Base-by-base conservation (phyloP, 75 land plant species). In the Cupressus sempervirens region DNA sequence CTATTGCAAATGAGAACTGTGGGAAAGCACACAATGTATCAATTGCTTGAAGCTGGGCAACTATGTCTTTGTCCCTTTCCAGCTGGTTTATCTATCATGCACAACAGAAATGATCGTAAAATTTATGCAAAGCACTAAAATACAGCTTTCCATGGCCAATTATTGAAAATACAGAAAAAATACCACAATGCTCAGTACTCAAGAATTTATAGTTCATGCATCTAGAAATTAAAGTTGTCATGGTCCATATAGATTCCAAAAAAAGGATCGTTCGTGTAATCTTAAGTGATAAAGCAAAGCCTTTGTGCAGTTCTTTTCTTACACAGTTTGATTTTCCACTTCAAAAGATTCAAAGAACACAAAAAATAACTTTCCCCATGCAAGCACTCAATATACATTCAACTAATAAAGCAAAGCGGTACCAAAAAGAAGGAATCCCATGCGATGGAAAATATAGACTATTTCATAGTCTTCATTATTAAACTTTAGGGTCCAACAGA, bases 21-120 rank as follows among this genome's bases (percentile, higher is more conserved):
- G 98, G 92, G 48, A 92, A 87, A 48, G 86, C 81, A 84, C 90
- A 88, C 30, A 98, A 65, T 6, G 90, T 87, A 79, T 88, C 84
- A 79, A 98, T 95, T 83, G 99, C 99, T 88, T 98, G 95, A 35
- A 92, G 58, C 87, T 98, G 99, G 65, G 97, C 99, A 65, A 96
- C 92, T 23, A 94, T 97, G 89, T 98, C 99, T 79, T 92, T 96
- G 68, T 98, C 99, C 83, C 92, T 98, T 91, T 96, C 99, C 76
- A 98, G 84, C 82, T 98, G 99, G 86, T 96, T 96, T 52, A 98
- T 94, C 99, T 98, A 91, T 15, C 30, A 54, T 48, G 29, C 36
- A 54, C 68, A 52, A 35, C 36, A 50, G 53, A 50, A 1, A 50
- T 50, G 14, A 50, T 50, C 2, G 53, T 26, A 62, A 16, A 23